These are phyloP conservation scores for Aureobasidium zeae DNA, from an alignment of 2,329 filamentous ascomycete genomes.

Conservation along the genomic window DNA sequence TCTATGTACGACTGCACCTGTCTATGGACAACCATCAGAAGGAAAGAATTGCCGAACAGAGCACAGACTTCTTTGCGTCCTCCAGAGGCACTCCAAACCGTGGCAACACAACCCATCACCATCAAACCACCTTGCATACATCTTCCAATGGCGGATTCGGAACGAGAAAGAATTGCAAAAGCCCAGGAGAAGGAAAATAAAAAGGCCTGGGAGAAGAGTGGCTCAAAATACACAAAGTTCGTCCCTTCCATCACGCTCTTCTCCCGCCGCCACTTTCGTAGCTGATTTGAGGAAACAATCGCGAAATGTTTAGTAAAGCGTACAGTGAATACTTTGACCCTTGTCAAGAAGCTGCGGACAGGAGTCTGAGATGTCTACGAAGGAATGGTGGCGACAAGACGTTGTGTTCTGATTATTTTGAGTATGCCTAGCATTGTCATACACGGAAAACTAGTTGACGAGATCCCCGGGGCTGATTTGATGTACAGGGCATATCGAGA, in stretches of 20 bases:
- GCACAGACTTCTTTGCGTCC: too few relatives aligned
- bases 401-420: slow-evolving; percentile 94
- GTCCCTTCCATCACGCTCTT: slow-evolving; percentile 5
- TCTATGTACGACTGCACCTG: too few relatives aligned
- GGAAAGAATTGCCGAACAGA: too few relatives aligned
- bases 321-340: slow-evolving; percentile 90
- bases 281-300: background rate
- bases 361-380: slow-evolving; percentile 78
- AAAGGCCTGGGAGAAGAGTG: slow-evolving; percentile 29
- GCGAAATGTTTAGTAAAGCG: slow-evolving; percentile 54
- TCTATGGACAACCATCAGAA: too few relatives aligned
- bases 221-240: slow-evolving; percentile 32
- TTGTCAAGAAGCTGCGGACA: slow-evolving; percentile 81
- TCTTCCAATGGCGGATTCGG: too few relatives aligned
- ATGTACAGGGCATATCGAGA: slow-evolving; percentile 70
- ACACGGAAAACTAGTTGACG: too few relatives aligned
- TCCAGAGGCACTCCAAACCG: too few relatives aligned
- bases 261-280: background rate
- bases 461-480: slow-evolving; percentile 1
- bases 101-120: too few relatives aligned
- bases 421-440: slow-evolving; percentile 55
- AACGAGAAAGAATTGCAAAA: background rate
- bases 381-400: slow-evolving; percentile 76
- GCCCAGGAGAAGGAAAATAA: slow-evolving; percentile 17
- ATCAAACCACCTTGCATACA: too few relatives aligned